These are phyloP conservation scores for Chlamydomonas reinhardtii DNA, from an alignment of 163 green algal genomes.

Conservation along the genomic window DNA sequence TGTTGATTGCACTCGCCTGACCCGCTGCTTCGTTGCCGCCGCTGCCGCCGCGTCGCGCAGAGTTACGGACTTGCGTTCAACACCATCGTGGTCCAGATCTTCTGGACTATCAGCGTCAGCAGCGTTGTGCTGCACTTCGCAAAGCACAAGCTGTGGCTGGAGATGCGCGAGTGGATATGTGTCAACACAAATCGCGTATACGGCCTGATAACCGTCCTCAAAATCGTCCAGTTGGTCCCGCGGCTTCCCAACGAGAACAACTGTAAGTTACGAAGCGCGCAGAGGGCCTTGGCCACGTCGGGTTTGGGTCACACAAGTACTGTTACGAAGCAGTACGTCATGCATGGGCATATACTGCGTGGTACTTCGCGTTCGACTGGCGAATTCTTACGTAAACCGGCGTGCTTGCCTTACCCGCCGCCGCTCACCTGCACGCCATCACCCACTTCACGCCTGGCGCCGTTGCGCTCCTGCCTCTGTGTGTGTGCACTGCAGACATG, in stretches of 20 bases:
- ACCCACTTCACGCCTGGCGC: no score
- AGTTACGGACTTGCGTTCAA: background rate
- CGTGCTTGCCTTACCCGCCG: no score
- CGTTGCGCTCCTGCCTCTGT: no score
- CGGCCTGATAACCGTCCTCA: conserved; percentile 16
- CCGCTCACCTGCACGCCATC: no score
- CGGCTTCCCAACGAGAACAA: conserved; percentile 29
- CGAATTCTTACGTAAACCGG: no score
- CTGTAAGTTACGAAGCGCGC: background rate
- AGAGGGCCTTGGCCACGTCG: no score
- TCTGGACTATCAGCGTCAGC: conserved; percentile 5
- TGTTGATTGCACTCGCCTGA: no score
- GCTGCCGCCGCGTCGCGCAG: background rate
- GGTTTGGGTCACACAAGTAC: no score
- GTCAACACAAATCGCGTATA: conserved; percentile 14
- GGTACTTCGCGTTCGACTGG: no score
- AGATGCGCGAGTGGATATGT: conserved; percentile 3
- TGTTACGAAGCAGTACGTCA: no score
- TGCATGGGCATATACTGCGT: no score
- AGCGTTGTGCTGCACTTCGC: conserved; percentile 17
- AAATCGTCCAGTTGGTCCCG: conserved; percentile 13
- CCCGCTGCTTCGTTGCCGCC: no score
- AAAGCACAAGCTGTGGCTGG: background rate
- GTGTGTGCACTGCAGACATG: background rate
- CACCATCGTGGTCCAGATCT: conserved; percentile 28